Evolutionary conservation across 768 basidiomycete genomes (phyloP).

Genomic region (Lentinula sp.): DNA sequence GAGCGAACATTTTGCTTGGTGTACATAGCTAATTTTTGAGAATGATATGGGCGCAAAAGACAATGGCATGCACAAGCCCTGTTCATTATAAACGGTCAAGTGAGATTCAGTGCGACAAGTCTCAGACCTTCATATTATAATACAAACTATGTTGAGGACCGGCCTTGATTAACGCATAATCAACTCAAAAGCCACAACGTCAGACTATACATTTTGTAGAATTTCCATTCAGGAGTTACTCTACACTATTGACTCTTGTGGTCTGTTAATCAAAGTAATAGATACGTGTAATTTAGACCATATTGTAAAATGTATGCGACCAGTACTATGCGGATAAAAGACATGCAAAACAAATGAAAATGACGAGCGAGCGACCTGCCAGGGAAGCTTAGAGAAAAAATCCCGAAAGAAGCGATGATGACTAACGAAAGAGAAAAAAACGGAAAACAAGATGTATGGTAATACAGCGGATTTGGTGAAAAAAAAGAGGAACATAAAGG

Average conservation of each 20-base stretch:
- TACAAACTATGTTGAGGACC: too few relatives aligned
- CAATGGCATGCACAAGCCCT: too few relatives aligned
- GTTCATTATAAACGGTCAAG: neutral
- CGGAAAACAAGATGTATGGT: neutral
- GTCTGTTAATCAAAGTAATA: neutral
- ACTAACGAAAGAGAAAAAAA: neutral
- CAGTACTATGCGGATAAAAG: neutral
- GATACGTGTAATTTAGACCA: neutral
- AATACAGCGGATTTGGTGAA: neutral
- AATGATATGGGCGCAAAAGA: too few relatives aligned
- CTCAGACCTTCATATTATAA: too few relatives aligned
- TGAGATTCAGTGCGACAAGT: too few relatives aligned
- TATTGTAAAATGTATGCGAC: neutral
- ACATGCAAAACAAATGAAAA: neutral
- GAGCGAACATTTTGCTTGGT: too few relatives aligned
- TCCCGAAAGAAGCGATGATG: neutral
- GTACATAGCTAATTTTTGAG: too few relatives aligned
- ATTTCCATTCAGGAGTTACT: neutral
- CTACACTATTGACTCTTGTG: conserved; percentile 3
- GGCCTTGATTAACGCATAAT: too few relatives aligned
- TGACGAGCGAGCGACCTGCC: neutral
- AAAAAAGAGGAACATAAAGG: neutral
- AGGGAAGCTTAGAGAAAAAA: neutral
- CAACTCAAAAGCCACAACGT: neutral
- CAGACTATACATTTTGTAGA: neutral